These are phyloP conservation scores for Mucor velutinosus DNA, from an alignment of 371 early-diverging fungal genomes.

Conservation along the genomic window DNA sequence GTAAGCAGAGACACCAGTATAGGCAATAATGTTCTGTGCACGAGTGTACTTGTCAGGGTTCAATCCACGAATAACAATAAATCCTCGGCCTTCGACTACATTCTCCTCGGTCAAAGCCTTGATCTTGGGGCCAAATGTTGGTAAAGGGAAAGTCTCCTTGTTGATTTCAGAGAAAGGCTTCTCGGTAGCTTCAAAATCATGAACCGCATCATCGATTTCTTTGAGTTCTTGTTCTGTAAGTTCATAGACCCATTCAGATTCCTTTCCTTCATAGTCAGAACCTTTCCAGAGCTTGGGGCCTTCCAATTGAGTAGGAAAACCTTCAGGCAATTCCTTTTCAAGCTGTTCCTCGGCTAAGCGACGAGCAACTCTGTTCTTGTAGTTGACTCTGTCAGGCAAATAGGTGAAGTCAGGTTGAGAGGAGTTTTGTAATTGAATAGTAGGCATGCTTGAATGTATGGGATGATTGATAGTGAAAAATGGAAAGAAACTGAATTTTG, in stretches of 20 bases:
- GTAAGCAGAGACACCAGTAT: constrained; percentile 32
- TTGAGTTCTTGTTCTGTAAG: constrained; percentile 24
- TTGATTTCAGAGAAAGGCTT: constrained; percentile 19
- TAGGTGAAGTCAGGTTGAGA: constrained; percentile 38
- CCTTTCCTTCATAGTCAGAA: constrained; percentile 29
- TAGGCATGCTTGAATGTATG: constrained; percentile 22
- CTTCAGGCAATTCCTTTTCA: constrained; percentile 26
- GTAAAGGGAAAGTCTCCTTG: constrained; percentile 22
- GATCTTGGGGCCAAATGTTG: constrained; percentile 24
- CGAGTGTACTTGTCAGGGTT: constrained; percentile 34
- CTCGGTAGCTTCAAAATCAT: constrained; percentile 27
- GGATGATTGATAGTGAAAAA: neutral
- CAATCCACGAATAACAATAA: constrained; percentile 28
- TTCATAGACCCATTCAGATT: constrained; percentile 31
- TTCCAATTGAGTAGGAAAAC: constrained; percentile 30
- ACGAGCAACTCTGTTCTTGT: constrained; percentile 27
- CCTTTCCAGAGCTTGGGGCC: constrained; percentile 38
- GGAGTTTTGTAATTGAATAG: constrained; percentile 29
- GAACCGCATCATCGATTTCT: constrained; percentile 28
- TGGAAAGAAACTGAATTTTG: neutral
- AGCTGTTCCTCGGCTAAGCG: constrained; percentile 28
- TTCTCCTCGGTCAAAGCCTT: constrained; percentile 26
- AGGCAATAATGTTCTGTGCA: constrained; percentile 33
- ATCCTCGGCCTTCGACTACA: constrained; percentile 33
- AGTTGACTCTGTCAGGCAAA: constrained; percentile 28